phyloP scores from a whole-genome alignment of 1,284 basidiomycete genomes.

The Mrakiaceae sp. region DNA sequence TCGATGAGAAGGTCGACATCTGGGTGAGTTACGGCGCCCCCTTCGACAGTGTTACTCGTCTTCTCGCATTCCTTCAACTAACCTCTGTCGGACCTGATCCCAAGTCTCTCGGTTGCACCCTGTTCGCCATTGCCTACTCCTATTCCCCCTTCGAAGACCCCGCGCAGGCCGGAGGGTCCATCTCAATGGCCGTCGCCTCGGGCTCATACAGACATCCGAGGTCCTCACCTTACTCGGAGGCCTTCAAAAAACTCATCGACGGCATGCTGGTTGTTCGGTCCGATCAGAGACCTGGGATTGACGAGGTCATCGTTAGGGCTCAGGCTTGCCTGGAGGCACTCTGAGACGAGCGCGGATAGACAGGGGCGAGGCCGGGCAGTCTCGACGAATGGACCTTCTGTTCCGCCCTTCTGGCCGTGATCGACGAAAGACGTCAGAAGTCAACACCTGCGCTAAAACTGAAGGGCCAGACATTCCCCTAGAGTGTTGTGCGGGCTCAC shows the following conservation, averaged over 20 bases:
- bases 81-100: background rate
- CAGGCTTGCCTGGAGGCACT: background rate
- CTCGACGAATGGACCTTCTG: too few relatives aligned
- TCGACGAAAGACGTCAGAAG: too few relatives aligned
- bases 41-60: background rate
- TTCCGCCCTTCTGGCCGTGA: too few relatives aligned
- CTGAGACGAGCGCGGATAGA: too few relatives aligned
- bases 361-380: too few relatives aligned
- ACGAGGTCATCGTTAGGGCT: constrained; percentile 36
- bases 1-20: constrained; percentile 93
- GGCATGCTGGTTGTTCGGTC: constrained; percentile 71
- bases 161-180: constrained; percentile 74
- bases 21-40: constrained; percentile 50
- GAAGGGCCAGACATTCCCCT: too few relatives aligned
- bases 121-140: constrained; percentile 82
- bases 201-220: constrained; percentile 71
- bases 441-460: too few relatives aligned
- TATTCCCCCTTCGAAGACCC: constrained; percentile 85
- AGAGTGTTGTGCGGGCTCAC: too few relatives aligned
- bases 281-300: constrained; percentile 65
- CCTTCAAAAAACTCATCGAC: constrained; percentile 67
- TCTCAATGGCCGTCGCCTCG: constrained; percentile 88
- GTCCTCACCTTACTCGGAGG: constrained; percentile 59
- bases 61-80: background rate
- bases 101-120: constrained; percentile 80